Evolutionary conservation across 768 basidiomycete genomes (phyloP).

Genomic region (Hygrophorus russula): DNA sequence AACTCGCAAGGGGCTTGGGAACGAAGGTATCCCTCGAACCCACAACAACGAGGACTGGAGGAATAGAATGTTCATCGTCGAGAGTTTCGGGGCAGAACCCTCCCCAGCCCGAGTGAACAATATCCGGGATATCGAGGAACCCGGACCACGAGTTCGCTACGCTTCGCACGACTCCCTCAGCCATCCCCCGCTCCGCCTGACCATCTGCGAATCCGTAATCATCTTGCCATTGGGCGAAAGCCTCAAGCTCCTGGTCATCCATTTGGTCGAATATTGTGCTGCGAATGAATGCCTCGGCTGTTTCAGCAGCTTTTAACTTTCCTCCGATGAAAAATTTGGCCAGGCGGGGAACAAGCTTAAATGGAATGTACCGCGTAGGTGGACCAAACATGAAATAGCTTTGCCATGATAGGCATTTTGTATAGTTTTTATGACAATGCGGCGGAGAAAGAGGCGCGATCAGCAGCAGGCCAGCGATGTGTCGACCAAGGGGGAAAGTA

Average conservation of each 20-base stretch:
- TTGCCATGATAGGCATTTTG: slow-evolving; percentile 31
- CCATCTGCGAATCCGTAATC: slow-evolving; percentile 28
- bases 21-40: slow-evolving; percentile 30
- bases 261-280: slow-evolving; percentile 22
- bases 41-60: slow-evolving; percentile 34
- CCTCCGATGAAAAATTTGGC: slow-evolving; percentile 18
- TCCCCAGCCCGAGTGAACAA: slow-evolving; percentile 43
- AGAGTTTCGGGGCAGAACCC: slow-evolving; percentile 28
- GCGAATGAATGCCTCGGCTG: slow-evolving; percentile 31
- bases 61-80: slow-evolving; percentile 32
- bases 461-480: slow-evolving; percentile 36
- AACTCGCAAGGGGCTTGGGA: slow-evolving; percentile 33
- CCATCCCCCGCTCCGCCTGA: slow-evolving; percentile 29
- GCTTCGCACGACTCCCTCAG: slow-evolving; percentile 32
- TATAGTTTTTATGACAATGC: slow-evolving; percentile 32
- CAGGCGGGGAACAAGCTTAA: slow-evolving; percentile 23
- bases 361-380: slow-evolving; percentile 28
- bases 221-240: slow-evolving; percentile 31
- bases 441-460: slow-evolving; percentile 36
- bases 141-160: slow-evolving; percentile 42
- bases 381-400: slow-evolving; percentile 39
- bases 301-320: slow-evolving; percentile 25
- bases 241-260: slow-evolving; percentile 25
- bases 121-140: slow-evolving; percentile 28
- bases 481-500: slow-evolving; percentile 36